Evolutionary conservation across 2,329 filamentous ascomycete species (phyloP).

Genomic region (Epichloe aotearoae): DNA sequence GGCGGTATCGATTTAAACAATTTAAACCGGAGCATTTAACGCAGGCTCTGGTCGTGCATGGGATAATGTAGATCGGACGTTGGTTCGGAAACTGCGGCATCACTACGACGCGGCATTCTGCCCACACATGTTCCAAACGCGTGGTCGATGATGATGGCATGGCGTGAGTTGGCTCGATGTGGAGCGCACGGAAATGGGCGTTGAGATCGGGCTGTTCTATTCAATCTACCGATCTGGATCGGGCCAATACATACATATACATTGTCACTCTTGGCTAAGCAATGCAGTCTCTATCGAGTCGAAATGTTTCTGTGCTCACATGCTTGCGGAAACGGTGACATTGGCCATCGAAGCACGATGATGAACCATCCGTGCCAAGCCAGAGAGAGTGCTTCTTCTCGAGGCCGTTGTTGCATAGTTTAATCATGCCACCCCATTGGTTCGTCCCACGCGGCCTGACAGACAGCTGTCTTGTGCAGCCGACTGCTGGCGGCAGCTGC

Average conservation of each 20-base stretch:
- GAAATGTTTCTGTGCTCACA: too few relatives aligned
- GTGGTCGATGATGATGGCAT: conserved; percentile 14
- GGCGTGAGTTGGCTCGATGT: conserved; percentile 16
- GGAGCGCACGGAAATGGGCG: conserved; percentile 16
- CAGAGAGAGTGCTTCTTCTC: too few relatives aligned
- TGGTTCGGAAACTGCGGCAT: background rate
- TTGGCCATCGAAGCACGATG: background rate
- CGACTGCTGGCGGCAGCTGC: conserved; percentile 1
- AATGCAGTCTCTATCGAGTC: too few relatives aligned
- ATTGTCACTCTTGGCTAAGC: background rate
- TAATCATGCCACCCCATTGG: background rate
- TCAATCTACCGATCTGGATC: background rate
- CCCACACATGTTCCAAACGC: background rate
- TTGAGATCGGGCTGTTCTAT: conserved; percentile 15
- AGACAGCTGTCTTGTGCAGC: conserved; percentile 2
- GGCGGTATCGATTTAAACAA: background rate
- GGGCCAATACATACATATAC: background rate
- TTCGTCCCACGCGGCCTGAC: background rate
- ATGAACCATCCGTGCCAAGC: too few relatives aligned
- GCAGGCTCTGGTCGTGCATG: background rate
- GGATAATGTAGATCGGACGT: background rate
- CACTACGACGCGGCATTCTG: background rate
- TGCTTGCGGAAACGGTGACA: background rate
- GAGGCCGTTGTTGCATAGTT: too few relatives aligned
- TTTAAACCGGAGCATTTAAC: background rate